A percentile compares a stretch with the other conserved stretches of the same genome.
Conservation (phyloP, 2,329 filamentous ascomycete genomes). For the Calonectria pauciramosa region DNA sequence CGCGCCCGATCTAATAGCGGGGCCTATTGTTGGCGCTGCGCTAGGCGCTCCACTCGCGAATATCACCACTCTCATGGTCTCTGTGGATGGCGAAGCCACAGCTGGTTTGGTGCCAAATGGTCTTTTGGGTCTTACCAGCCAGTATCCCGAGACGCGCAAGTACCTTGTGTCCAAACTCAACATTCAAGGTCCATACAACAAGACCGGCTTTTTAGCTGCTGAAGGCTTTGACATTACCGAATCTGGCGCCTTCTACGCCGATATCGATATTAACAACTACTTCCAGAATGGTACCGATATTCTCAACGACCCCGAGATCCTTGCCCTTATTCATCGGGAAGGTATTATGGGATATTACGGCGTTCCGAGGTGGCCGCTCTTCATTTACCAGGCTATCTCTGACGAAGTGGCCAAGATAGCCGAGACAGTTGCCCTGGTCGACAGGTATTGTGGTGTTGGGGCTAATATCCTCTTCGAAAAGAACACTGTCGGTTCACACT, state of each 20-base stretch:
- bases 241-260: conserved; percentile 26
- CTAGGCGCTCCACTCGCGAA: conserved; percentile 63
- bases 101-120: conserved; percentile 38
- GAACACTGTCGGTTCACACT: conserved; percentile 35
- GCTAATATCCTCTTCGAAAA: conserved; percentile 41
- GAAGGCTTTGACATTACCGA: conserved; percentile 13
- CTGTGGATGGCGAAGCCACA: conserved; percentile 45
- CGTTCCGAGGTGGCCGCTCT: conserved; percentile 38
- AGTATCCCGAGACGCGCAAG: conserved; percentile 36
- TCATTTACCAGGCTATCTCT: conserved; percentile 34
- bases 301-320: conserved; percentile 25
- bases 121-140: conserved; percentile 38
- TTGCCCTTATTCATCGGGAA: conserved; percentile 32
- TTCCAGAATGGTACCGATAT: conserved; percentile 27
- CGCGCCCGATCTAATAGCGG: conserved; percentile 61
- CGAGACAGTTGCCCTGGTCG: conserved; percentile 35
- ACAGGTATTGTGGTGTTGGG: conserved; percentile 37
- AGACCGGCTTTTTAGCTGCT: conserved; percentile 39
- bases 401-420: conserved; percentile 36
- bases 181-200: conserved; percentile 32
- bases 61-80: conserved; percentile 51
- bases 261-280: conserved; percentile 31
- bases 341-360: conserved; percentile 44
- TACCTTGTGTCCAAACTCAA: conserved; percentile 38
- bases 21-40: conserved; percentile 59